Conservation (phyloP, 164 flowering plant genomes). For the Vitis riparia region DNA sequence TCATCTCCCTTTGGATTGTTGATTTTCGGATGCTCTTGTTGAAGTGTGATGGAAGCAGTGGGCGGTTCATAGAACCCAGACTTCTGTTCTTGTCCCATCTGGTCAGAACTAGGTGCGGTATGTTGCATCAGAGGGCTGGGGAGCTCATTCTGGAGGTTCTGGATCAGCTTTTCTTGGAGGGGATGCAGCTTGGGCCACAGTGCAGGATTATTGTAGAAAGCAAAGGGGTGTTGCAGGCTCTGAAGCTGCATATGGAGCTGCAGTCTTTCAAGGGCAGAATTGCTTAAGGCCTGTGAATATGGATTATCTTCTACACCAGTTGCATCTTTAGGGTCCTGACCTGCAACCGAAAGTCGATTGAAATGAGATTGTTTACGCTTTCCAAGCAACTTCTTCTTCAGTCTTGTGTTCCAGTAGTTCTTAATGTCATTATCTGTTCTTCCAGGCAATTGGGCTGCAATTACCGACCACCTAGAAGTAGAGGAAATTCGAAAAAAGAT, state of each 20-base stretch:
- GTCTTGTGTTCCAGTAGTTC: constrained; percentile 95
- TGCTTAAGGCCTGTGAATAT: constrained; percentile 38
- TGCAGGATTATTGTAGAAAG: constrained; percentile 49
- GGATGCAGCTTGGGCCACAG: constrained; percentile 72
- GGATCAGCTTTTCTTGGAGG: constrained; percentile 49
- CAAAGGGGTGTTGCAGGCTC: constrained; percentile 47
- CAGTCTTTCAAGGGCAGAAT: constrained; percentile 78
- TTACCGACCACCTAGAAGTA: constrained; percentile 83
- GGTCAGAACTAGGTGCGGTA: constrained; percentile 16
- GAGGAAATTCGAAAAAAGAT: background rate
- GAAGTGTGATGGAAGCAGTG: background rate
- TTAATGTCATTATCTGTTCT: constrained; percentile 96
- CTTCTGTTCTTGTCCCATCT: constrained; percentile 2
- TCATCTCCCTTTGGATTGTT: constrained; percentile 16
- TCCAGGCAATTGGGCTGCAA: constrained; percentile 96
- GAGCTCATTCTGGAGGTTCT: constrained; percentile 27
- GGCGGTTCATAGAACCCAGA: constrained; percentile 15
- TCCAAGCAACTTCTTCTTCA: constrained; percentile 89
- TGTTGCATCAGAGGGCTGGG: constrained; percentile 20
- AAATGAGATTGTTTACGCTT: constrained; percentile 53
- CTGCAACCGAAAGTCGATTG: constrained; percentile 18
- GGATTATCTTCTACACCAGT: constrained; percentile 25
- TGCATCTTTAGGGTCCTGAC: constrained; percentile 22
- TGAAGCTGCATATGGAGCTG: constrained; percentile 83
- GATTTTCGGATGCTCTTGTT: constrained; percentile 10